A percentile compares a stretch with the other conserved stretches of the same genome.
Evolutionary conservation across 805 yeast genomes (phyloP).

Genomic region (Yamadazyma endophytica): DNA sequence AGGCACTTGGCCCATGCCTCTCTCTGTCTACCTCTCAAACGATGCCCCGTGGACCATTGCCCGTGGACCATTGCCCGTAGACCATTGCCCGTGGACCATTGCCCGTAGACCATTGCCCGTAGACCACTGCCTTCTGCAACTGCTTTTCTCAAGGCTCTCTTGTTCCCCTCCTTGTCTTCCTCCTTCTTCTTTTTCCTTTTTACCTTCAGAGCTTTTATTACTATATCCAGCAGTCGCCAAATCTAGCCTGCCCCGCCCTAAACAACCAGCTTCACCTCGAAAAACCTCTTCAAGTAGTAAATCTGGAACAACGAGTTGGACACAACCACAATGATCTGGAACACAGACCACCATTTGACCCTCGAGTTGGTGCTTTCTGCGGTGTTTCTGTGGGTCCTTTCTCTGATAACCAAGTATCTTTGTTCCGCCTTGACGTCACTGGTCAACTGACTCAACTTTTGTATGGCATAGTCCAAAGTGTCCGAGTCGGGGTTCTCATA

Average conservation of each 20-base stretch:
- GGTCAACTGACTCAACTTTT: constrained; percentile 68
- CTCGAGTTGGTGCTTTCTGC: constrained; percentile 96
- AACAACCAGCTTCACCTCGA: constrained; percentile 89
- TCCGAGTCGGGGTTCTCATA: constrained; percentile 71
- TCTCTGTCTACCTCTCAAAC: no score
- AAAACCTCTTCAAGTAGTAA: constrained; percentile 88
- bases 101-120: no score
- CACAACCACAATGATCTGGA: constrained; percentile 84
- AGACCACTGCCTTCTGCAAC: no score
- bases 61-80: no score
- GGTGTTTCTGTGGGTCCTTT: constrained; percentile 96
- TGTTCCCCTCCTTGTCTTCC: no score
- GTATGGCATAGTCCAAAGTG: constrained; percentile 79
- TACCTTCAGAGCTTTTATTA: no score
- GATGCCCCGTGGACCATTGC: no score
- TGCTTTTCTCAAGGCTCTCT: no score
- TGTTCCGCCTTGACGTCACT: constrained; percentile 90
- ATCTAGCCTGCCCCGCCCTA: not conserved
- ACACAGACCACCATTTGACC: constrained; percentile 96
- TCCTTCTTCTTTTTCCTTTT: no score
- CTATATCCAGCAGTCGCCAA: no score
- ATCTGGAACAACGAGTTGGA: constrained; percentile 90
- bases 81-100: no score
- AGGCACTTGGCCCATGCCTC: no score
- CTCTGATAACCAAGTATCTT: constrained; percentile 89